Conservation (phyloP, 371 early-diverging fungal species). For the Zychaea mexicana region DNA sequence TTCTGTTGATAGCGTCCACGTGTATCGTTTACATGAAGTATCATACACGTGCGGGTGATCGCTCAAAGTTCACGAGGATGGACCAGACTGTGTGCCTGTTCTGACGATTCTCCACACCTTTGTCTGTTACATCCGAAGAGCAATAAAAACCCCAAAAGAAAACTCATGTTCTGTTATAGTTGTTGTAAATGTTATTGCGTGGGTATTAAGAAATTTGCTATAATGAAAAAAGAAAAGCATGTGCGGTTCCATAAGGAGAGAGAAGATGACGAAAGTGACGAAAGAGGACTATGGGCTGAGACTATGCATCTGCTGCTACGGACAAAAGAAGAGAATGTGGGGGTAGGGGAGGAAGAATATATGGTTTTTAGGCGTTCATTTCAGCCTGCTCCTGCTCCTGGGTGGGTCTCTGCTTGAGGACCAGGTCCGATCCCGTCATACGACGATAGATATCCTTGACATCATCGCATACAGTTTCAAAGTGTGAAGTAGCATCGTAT, state of each 20-base stretch:
- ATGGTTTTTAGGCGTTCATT: conserved; percentile 2
- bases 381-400: conserved; percentile 41
- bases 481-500: conserved; percentile 98
- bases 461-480: conserved; percentile 97
- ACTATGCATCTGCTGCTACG: no score
- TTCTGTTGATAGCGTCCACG: no score
- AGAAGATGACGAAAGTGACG: neutral
- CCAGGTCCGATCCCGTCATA: conserved; percentile 87
- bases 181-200: no score
- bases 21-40: no score
- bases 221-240: neutral
- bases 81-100: no score
- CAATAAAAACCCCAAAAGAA: no score
- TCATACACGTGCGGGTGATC: no score
- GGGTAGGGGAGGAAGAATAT: no score
- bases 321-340: neutral
- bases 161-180: no score
- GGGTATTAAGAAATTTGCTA: neutral
- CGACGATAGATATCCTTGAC: conserved; percentile 93
- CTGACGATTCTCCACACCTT: no score
- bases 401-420: conserved; percentile 66
- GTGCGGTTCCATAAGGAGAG: neutral
- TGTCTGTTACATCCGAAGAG: no score
- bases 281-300: neutral
- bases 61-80: no score